phyloP scores from a whole-genome alignment of 306 rosid genomes.

The Nissolia schottii region DNA sequence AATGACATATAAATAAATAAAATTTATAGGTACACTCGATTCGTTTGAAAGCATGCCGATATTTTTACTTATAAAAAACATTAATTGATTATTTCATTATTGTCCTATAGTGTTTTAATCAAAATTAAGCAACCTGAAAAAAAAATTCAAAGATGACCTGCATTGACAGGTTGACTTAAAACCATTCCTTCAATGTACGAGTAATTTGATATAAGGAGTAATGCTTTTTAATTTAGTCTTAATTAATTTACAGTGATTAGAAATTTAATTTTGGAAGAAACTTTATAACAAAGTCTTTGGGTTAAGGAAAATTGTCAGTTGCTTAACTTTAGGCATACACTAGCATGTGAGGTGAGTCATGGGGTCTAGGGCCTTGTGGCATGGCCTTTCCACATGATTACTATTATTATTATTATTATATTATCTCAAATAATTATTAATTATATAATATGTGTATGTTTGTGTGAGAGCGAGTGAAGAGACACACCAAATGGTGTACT shows the following conservation, averaged over 20 bases:
- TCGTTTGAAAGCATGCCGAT: background rate
- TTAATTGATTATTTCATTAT: background rate
- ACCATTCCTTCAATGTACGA: background rate
- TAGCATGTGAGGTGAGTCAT: conserved; percentile 43
- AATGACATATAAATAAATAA: too few relatives aligned
- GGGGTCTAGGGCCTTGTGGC: conserved; percentile 19
- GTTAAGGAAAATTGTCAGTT: conserved; percentile 38
- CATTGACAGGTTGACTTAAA: conserved; percentile 16
- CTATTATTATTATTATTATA: background rate
- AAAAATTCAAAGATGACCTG: background rate
- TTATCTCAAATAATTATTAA: background rate
- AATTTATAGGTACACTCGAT: too few relatives aligned
- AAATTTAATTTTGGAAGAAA: background rate
- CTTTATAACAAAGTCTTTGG: conserved; percentile 23
- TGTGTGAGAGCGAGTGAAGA: conserved; percentile 11
- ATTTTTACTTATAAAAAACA: background rate
- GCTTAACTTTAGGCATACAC: conserved; percentile 60
- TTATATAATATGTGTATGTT: background rate
- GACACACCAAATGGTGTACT: background rate
- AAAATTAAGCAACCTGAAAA: background rate
- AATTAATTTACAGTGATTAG: background rate
- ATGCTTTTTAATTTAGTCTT: too few relatives aligned
- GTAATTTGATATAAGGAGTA: background rate
- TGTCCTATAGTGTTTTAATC: background rate
- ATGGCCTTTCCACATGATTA: conserved; percentile 3